phyloP scores from a whole-genome alignment of 2,329 filamentous ascomycete genomes.

The Diaporthe batatas region DNA sequence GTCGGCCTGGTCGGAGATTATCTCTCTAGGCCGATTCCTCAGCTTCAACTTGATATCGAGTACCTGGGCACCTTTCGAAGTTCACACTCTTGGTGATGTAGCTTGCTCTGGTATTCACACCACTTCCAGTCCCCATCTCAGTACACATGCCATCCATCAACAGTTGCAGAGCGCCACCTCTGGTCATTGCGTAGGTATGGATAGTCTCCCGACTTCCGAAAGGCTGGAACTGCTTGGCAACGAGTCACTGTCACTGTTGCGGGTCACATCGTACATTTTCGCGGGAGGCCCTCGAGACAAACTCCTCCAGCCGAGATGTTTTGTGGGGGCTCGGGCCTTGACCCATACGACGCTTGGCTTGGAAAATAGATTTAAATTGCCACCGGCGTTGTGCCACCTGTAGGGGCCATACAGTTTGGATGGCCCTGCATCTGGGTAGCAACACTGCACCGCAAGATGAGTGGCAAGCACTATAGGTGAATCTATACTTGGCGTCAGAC shows the following conservation, averaged over 20 bases:
- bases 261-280: background rate
- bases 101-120: background rate
- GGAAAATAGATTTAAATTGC: constrained; percentile 9
- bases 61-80: too few relatives aligned
- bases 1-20: background rate
- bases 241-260: background rate
- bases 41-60: background rate
- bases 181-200: background rate
- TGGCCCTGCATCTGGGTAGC: background rate
- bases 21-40: background rate
- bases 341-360: background rate
- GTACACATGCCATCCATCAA: background rate
- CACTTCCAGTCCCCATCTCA: too few relatives aligned
- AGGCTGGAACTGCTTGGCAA: background rate
- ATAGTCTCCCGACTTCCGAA: background rate
- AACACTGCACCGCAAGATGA: background rate
- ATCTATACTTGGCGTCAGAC: constrained; percentile 2
- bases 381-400: background rate
- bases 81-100: too few relatives aligned
- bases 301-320: background rate
- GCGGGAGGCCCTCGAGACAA: background rate
- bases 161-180: background rate
- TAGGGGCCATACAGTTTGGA: background rate
- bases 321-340: constrained; percentile 7
- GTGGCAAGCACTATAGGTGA: constrained; percentile 16